These are phyloP conservation scores for Flaveria linearis DNA, from an alignment of 129 eudicot species.

Conservation along the genomic window DNA sequence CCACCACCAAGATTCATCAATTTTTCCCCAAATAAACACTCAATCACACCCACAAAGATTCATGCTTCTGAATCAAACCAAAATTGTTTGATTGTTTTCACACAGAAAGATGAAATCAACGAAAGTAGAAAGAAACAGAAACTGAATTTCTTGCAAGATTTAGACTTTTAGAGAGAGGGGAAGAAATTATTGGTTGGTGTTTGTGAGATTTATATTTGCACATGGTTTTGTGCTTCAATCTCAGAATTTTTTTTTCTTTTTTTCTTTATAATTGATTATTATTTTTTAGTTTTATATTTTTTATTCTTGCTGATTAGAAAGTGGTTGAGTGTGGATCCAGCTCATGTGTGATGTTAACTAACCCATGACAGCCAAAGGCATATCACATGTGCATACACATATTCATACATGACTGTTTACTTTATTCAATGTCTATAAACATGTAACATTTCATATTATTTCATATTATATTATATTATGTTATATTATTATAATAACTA, in stretches of 20 bases:
- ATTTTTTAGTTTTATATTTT: neutral
- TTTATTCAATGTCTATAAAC: neutral
- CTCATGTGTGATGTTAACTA: conserved; percentile 68
- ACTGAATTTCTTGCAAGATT: conserved; percentile 34
- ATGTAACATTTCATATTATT: neutral
- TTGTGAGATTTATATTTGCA: conserved; percentile 41
- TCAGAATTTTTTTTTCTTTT: conserved; percentile 24
- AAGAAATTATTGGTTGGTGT: conserved; percentile 33
- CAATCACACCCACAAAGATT: conserved; percentile 22
- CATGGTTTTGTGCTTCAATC: conserved; percentile 52
- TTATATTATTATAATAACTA: too few species aligned
- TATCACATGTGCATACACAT: conserved; percentile 37
- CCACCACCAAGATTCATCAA: conserved; percentile 41
- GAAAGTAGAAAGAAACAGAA: conserved; percentile 22
- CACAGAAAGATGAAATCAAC: conserved; percentile 17
- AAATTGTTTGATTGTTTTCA: conserved; percentile 18
- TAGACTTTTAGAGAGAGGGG: conserved; percentile 33
- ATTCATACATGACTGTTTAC: conserved; percentile 10
- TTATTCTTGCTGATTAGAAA: conserved; percentile 42
- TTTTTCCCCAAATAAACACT: conserved; percentile 28
- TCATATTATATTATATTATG: too few species aligned
- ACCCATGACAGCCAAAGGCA: conserved; percentile 60
- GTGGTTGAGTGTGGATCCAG: conserved; percentile 96
- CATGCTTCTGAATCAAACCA: conserved; percentile 32
- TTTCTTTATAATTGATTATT: neutral